Percentiles rank a stretch among this genome's conserved stretches.
phyloP scores from a whole-genome alignment of 345 rosid genomes.

The Eutrema heterophyllum region DNA sequence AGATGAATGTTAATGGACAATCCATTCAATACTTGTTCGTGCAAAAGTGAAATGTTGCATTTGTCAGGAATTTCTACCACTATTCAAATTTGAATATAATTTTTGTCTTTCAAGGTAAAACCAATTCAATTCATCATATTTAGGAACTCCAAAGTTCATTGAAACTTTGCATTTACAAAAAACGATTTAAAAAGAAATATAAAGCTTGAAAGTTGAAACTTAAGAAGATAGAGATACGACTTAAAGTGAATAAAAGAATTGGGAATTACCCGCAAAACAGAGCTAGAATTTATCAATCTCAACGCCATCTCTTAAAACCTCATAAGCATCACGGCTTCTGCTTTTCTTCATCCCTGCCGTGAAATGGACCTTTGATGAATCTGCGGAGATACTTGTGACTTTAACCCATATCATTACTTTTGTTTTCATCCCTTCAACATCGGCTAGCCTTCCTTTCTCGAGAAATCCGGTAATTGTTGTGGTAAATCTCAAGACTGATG shows the following conservation, averaged over 20 bases:
- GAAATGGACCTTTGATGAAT: conserved; percentile 87
- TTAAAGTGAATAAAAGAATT: conserved; percentile 21
- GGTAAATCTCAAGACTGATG: conserved; percentile 74
- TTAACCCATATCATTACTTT: conserved; percentile 93
- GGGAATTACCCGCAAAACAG: background rate
- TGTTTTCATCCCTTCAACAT: conserved; percentile 92
- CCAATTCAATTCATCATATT: background rate
- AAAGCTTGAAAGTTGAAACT: background rate
- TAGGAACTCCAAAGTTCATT: background rate
- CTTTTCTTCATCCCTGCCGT: conserved; percentile 91
- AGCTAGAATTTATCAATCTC: conserved; percentile 66
- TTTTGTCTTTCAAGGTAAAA: background rate
- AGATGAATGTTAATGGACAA: no score
- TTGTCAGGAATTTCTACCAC: background rate
- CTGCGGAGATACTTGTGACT: conserved; percentile 66
- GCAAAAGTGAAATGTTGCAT: background rate
- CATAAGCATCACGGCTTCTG: conserved; percentile 67
- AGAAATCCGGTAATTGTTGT: conserved; percentile 70
- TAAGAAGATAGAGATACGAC: background rate
- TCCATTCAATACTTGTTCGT: no score
- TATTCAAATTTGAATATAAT: background rate
- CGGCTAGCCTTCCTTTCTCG: conserved; percentile 62
- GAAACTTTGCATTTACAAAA: background rate
- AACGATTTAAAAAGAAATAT: background rate
- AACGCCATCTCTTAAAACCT: conserved; percentile 49